phyloP scores from a whole-genome alignment of 371 early-diverging fungal species.

The Dentiscutata heterogama region DNA sequence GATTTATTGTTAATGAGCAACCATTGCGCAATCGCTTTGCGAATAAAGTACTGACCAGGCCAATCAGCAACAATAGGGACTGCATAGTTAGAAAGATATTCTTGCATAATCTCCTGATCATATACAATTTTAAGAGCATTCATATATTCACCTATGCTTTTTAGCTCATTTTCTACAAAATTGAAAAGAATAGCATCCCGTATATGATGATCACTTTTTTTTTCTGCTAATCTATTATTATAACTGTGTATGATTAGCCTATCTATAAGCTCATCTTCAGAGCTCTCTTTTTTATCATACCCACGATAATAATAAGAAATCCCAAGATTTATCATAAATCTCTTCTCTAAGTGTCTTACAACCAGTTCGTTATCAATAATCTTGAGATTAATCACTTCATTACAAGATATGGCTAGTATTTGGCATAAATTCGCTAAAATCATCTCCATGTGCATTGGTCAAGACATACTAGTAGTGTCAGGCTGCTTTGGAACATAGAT shows the following conservation, averaged over 20 bases:
- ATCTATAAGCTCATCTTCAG: conserved; percentile 15
- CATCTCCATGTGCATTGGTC: background rate
- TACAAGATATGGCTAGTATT: background rate
- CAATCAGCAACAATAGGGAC: conserved; percentile 17
- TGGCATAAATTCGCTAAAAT: conserved; percentile 1
- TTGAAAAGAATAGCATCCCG: background rate
- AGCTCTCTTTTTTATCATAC: background rate
- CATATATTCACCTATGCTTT: background rate
- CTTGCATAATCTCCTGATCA: conserved; percentile 2
- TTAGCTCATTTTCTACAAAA: conserved; percentile 21
- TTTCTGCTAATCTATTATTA: conserved; percentile 15
- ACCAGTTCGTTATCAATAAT: background rate
- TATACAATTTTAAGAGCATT: background rate
- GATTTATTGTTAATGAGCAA: background rate
- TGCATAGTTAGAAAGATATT: conserved; percentile 6
- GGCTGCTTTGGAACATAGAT: background rate
- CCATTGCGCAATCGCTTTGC: background rate
- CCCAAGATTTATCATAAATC: conserved; percentile 28
- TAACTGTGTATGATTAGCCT: conserved; percentile 10
- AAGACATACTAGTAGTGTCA: background rate
- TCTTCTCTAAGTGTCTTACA: background rate
- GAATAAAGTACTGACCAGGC: background rate
- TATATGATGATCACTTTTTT: conserved; percentile 17
- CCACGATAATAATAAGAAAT: background rate
- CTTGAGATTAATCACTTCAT: background rate